These are phyloP conservation scores for Pseudogymnoascus destructans DNA, from an alignment of 2,329 filamentous ascomycete genomes.

Conservation along the genomic window DNA sequence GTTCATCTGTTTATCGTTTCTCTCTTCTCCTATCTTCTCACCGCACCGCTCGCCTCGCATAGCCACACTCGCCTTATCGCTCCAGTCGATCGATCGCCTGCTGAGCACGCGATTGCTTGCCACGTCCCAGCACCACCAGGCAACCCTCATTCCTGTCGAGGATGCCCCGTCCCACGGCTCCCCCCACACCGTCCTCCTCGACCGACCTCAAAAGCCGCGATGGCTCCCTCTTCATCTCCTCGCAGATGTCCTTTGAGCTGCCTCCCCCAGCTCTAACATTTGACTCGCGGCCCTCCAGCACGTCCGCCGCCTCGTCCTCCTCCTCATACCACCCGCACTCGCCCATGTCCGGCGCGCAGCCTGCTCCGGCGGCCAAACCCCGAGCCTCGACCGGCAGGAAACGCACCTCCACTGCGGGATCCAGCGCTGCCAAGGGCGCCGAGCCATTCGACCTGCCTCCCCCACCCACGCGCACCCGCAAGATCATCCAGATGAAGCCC, in stretches of 20 bases:
- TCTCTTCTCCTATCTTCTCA: not conserved
- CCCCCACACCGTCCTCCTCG: constrained; percentile 67
- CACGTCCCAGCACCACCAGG: not conserved
- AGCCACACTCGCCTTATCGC: constrained; percentile 1
- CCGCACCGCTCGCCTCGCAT: not conserved
- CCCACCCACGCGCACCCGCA: constrained; percentile 79
- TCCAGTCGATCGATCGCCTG: not conserved
- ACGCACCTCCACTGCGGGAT: constrained; percentile 34
- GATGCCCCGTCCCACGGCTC: constrained; percentile 55
- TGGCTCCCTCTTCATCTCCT: constrained; percentile 44
- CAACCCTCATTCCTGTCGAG: constrained; percentile 11
- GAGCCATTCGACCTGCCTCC: constrained; percentile 72
- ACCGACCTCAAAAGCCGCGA: constrained; percentile 66
- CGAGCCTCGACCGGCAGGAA: constrained; percentile 30
- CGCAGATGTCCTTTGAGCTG: constrained; percentile 60
- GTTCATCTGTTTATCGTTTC: not conserved
- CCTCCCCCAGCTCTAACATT: constrained; percentile 58
- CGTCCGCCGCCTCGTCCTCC: constrained; percentile 32
- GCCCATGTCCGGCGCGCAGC: constrained; percentile 30
- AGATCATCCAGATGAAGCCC: constrained; percentile 97
- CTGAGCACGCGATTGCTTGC: constrained; percentile 9
- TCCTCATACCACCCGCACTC: constrained; percentile 37
- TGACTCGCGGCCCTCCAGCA: constrained; percentile 34
- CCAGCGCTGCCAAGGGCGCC: constrained; percentile 27
- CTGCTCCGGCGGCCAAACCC: constrained; percentile 26